Conservation (phyloP, 495 filamentous ascomycete genomes). For the Aspergillus coremiiformis region DNA sequence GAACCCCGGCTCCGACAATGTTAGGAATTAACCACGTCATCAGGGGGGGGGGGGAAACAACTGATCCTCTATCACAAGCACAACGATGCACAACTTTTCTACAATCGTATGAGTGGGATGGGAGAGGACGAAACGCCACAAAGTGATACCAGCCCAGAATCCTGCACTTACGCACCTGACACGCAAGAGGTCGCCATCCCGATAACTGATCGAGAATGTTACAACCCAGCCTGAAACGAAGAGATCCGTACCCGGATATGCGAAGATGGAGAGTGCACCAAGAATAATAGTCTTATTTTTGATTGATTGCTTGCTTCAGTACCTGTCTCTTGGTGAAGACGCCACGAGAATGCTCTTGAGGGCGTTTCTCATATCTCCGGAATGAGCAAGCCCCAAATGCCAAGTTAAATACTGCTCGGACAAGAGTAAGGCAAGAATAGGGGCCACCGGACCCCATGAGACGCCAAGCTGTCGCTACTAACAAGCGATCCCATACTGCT, state of each 20-base stretch:
- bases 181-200: constrained; percentile 53
- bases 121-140: constrained; percentile 62
- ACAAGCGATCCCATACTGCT: constrained; percentile 62
- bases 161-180: constrained; percentile 78
- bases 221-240: constrained; percentile 77
- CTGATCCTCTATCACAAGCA: constrained; percentile 50
- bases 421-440: constrained; percentile 19
- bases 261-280: constrained; percentile 70
- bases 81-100: constrained; percentile 59
- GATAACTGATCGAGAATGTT: constrained; percentile 64
- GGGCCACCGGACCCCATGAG: constrained; percentile 27
- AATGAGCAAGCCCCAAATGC: constrained; percentile 23
- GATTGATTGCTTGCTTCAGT: constrained; percentile 6
- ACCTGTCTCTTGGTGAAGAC: neutral
- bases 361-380: constrained; percentile 49
- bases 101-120: constrained; percentile 56
- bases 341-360: neutral
- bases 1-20: constrained; percentile 63
- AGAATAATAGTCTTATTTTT: constrained; percentile 45
- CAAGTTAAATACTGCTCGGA: constrained; percentile 40
- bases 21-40: constrained; percentile 71
- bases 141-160: constrained; percentile 75
- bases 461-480: constrained; percentile 54
- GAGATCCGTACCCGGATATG: constrained; percentile 74
- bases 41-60: constrained; percentile 59